These are phyloP conservation scores for Pleurotus cornucopiae DNA, from an alignment of 768 basidiomycete genomes.

Conservation along the genomic window DNA sequence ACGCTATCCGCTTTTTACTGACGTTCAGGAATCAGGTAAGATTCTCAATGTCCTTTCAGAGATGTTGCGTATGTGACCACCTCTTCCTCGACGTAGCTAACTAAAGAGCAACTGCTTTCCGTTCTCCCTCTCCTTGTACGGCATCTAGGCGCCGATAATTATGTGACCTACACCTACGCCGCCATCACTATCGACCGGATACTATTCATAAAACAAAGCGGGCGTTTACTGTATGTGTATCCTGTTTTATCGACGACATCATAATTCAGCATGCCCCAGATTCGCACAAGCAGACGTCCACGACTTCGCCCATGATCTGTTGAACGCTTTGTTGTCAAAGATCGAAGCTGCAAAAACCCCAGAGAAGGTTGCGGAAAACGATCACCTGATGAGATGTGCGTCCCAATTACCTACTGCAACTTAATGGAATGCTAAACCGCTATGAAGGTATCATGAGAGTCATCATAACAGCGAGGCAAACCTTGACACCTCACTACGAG, in stretches of 20 bases:
- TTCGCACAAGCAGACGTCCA: slow-evolving; percentile 87
- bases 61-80: neutral
- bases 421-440: slow-evolving; percentile 7
- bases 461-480: slow-evolving; percentile 82
- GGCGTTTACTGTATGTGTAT: slow-evolving; percentile 61
- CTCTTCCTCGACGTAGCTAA: slow-evolving; percentile 50
- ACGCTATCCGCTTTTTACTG: slow-evolving; percentile 91
- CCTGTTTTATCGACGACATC: neutral
- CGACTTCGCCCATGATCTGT: slow-evolving; percentile 70
- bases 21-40: slow-evolving; percentile 94
- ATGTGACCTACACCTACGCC: slow-evolving; percentile 93
- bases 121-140: slow-evolving; percentile 84
- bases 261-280: slow-evolving; percentile 31
- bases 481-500: slow-evolving; percentile 65
- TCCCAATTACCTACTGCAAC: slow-evolving; percentile 5
- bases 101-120: slow-evolving; percentile 88
- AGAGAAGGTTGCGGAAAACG: slow-evolving; percentile 95
- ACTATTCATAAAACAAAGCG: slow-evolving; percentile 81
- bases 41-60: neutral
- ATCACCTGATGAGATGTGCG: slow-evolving; percentile 96
- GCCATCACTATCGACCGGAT: slow-evolving; percentile 98
- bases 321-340: slow-evolving; percentile 69
- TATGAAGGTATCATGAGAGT: slow-evolving; percentile 84
- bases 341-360: slow-evolving; percentile 78
- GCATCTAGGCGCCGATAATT: slow-evolving; percentile 80